These are phyloP conservation scores for Crotalaria pallida DNA, from an alignment of 306 rosid genomes.

Conservation along the genomic window DNA sequence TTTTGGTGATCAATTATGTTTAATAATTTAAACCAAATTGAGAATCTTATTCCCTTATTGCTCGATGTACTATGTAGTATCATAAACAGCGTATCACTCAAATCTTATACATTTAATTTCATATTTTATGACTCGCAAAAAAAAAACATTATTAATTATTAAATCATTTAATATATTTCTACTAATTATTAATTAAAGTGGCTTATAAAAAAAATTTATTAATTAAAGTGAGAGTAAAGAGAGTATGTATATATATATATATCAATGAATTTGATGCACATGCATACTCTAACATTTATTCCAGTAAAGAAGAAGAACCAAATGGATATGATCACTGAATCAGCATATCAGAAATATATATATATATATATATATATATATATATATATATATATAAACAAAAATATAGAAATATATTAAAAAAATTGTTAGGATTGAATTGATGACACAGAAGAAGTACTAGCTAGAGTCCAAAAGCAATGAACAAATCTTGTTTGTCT, in stretches of 20 bases:
- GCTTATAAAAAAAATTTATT: no score
- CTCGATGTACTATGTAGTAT: neutral
- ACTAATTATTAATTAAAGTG: neutral
- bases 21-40: neutral
- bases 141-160: neutral
- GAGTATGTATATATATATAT: no score
- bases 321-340: neutral
- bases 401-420: neutral
- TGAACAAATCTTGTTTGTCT: slow-evolving; percentile 48
- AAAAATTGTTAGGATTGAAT: slow-evolving; percentile 22
- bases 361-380: no score
- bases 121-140: neutral
- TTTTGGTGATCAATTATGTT: no score
- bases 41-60: neutral
- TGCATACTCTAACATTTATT: neutral
- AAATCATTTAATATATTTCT: neutral
- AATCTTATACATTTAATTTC: neutral
- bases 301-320: neutral
- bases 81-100: no score
- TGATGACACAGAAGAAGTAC: neutral
- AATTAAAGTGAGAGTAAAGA: neutral
- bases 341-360: no score
- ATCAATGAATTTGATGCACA: neutral
- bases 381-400: no score
- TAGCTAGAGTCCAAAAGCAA: slow-evolving; percentile 30